Evolutionary conservation across 306 rosid species (phyloP), one percentile per base, ranked within the genome.

Genomic region (Citrullus colocynthis): DNA sequence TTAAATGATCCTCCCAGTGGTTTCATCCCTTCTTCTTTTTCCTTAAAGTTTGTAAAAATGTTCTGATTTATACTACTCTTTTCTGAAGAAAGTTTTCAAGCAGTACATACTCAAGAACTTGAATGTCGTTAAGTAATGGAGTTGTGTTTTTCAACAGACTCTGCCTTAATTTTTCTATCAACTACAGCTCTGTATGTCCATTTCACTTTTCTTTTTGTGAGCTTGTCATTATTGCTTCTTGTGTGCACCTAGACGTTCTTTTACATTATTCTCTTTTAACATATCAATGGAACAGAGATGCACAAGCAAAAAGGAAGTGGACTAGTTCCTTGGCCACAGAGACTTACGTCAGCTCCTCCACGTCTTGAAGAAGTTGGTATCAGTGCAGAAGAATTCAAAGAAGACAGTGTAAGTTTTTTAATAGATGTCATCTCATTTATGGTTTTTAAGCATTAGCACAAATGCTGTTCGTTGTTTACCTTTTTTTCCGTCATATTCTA

Each of bases 321-420:
- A 45, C 73, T 88, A 54, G 78, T 79, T 80, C 87, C 88, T 74
- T 88, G 92, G 92, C 92, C 92, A 54, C 83, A 78, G 70, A 88
- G 92, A 85, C 88, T 88, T 80, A 78, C 82, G 9, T 18, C 88
- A 1, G 83, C 88, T 44, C 85, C 92, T 5, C 88, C 90, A 61
- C 88, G 90, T 56, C 78, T 85, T 62, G 90, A 83, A 85, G 92
- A 88, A 71, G 77, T 85, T 78, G 83, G 86, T 70, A 78, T 88
- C 18, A 78, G 83, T 80, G 80, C 82, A 20, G 90, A 81, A 76
- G 88, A 88, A 85, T 88, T 86, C 77, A 74, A 78, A 58, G 87
- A 83, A 83, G 92, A 88, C 87, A 84, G 83, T 79, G 90, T 88
- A 83, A 57, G 87, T 64, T 65, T 79, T 81, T 77, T 56, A 70